Evolutionary conservation across 2,329 filamentous ascomycete genomes (phyloP).

Genomic region (Arthrobotrys iridis): DNA sequence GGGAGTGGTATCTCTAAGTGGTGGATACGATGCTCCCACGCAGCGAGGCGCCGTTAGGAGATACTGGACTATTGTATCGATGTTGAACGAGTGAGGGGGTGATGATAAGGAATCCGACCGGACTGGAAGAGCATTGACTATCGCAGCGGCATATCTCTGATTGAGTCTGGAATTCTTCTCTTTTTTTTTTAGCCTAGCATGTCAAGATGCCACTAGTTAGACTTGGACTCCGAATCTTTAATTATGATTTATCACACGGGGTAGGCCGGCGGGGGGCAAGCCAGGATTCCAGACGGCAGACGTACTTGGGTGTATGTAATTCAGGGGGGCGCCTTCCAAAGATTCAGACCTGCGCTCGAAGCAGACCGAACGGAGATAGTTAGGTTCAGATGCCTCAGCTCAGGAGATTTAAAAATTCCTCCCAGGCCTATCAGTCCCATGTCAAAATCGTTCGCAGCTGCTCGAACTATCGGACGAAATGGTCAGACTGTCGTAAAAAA

Average conservation of each 20-base stretch:
- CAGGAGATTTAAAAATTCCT: constrained; percentile 8
- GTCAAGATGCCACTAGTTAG: constrained; percentile 18
- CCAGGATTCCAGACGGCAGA: constrained; percentile 29
- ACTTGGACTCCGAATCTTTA: constrained; percentile 17
- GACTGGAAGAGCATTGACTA: neutral
- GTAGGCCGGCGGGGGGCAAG: constrained; percentile 6
- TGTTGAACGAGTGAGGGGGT: constrained; percentile 1
- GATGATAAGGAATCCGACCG: constrained; percentile 1
- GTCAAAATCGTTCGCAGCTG: constrained; percentile 2
- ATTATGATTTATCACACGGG: constrained; percentile 23
- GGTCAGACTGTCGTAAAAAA: constrained; percentile 15
- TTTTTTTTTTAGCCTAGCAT: constrained; percentile 17
- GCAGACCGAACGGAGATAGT: constrained; percentile 1
- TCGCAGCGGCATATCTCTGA: constrained; percentile 7
- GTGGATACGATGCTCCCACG: neutral
- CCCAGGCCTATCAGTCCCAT: constrained; percentile 14
- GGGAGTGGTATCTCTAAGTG: neutral
- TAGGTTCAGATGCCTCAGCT: constrained; percentile 10
- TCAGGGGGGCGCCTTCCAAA: constrained; percentile 24
- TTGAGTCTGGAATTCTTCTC: constrained; percentile 8
- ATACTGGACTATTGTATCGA: neutral
- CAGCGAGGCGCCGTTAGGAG: neutral
- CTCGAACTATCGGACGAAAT: constrained; percentile 21
- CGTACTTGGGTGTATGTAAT: constrained; percentile 6
- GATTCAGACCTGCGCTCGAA: constrained; percentile 3